Percentiles rank a stretch among this genome's conserved stretches.
Evolutionary conservation across 345 rosid genomes (phyloP).

Genomic region (Durio zibethinus): DNA sequence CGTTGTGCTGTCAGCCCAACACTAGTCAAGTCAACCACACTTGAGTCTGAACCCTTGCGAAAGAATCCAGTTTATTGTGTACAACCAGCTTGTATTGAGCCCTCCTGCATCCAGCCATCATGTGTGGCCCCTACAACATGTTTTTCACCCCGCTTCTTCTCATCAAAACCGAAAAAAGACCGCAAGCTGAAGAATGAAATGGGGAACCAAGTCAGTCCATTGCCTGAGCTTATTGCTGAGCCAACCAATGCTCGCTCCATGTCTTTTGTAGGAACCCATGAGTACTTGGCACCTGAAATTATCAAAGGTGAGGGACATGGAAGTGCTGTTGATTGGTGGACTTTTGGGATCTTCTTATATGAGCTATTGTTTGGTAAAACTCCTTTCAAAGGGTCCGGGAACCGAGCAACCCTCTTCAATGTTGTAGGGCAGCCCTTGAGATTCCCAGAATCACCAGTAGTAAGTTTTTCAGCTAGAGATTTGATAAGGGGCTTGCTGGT

Average conservation of each 20-base stretch:
- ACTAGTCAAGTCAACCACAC: conserved; percentile 45
- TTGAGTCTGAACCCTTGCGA: conserved; percentile 42
- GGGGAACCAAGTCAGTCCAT: conserved; percentile 64
- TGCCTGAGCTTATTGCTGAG: conserved; percentile 89
- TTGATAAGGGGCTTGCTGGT: conserved; percentile 77
- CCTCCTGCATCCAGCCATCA: conserved; percentile 52
- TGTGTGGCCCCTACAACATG: conserved; percentile 61
- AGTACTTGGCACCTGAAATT: conserved; percentile 85
- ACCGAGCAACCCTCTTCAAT: conserved; percentile 75
- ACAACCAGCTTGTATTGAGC: conserved; percentile 61
- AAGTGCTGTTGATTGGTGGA: conserved; percentile 93
- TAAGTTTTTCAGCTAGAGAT: conserved; percentile 73
- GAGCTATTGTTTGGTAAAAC: conserved; percentile 80
- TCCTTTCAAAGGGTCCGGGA: conserved; percentile 82
- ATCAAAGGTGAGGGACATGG: conserved; percentile 89
- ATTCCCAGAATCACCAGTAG: conserved; percentile 71
- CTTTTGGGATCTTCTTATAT: conserved; percentile 73
- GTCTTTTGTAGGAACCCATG: conserved; percentile 92
- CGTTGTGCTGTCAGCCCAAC: conserved; percentile 60
- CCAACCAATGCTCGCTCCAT: conserved; percentile 88
- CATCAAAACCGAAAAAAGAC: conserved; percentile 52
- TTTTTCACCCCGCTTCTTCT: conserved; percentile 55
- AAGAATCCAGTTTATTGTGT: conserved; percentile 54
- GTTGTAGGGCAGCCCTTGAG: conserved; percentile 75
- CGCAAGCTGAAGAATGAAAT: conserved; percentile 46